Percentiles rank a stretch among this genome's conserved stretches.
Conservation (phyloP, 2,329 filamentous ascomycete species). For the Ciborinia camelliae region DNA sequence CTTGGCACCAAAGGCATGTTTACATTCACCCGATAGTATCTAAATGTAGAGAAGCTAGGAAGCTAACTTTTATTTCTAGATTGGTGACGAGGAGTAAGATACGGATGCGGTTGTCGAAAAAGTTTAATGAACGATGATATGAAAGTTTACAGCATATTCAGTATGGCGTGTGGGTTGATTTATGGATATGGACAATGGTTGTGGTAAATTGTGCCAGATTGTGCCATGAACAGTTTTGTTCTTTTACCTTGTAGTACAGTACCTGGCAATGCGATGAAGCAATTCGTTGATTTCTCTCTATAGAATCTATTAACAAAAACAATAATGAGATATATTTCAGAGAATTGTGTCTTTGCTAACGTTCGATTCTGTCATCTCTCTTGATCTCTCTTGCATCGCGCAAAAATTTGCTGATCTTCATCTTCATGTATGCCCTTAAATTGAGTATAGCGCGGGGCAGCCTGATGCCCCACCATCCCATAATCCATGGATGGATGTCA, state of each 20-base stretch:
- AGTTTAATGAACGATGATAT: constrained; percentile 33
- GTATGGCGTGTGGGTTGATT: constrained; percentile 37
- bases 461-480: constrained; percentile 11
- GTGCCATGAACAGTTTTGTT: constrained; percentile 12
- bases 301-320: constrained; percentile 4
- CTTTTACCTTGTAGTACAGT: too few relatives aligned
- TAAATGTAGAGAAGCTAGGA: background rate
- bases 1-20: constrained; percentile 84
- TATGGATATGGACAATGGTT: constrained; percentile 31
- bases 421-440: constrained; percentile 3
- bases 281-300: constrained; percentile 1
- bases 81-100: constrained; percentile 67
- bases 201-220: constrained; percentile 15
- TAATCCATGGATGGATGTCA: background rate
- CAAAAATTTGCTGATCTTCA: background rate
- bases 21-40: too few relatives aligned
- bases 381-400: background rate
- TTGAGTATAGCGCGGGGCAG: constrained; percentile 17
- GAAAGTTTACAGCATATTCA: constrained; percentile 32
- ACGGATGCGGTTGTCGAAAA: constrained; percentile 25
- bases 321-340: background rate
- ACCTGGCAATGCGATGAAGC: constrained; percentile 1
- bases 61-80: constrained; percentile 47
- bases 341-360: background rate
- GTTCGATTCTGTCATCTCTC: background rate